Evolutionary conservation across 23 red algal species (phyloP).

Genomic region (Gracilaria caudata): DNA sequence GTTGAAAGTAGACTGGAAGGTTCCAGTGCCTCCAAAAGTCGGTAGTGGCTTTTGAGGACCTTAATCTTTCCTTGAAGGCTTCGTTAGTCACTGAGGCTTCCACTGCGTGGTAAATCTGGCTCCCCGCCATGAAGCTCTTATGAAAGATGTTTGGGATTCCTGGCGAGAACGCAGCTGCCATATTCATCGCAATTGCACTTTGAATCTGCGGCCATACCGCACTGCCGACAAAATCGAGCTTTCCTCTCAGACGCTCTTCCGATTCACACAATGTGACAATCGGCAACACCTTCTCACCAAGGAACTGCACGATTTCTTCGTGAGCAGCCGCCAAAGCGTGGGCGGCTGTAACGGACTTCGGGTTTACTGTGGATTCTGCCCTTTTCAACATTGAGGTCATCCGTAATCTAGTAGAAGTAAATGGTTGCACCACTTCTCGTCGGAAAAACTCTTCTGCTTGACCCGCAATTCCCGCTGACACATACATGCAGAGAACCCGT

Average conservation of each 20-base stretch:
- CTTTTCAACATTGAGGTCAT: slow-evolving; percentile 58
- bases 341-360: slow-evolving; percentile 48
- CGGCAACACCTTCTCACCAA: slow-evolving; percentile 68
- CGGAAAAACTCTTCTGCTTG: slow-evolving; percentile 76
- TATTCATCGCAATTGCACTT: slow-evolving; percentile 54
- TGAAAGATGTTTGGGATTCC: slow-evolving; percentile 84
- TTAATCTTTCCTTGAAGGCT: slow-evolving; percentile 16
- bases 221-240: slow-evolving; percentile 79
- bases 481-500: slow-evolving; percentile 58
- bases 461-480: slow-evolving; percentile 48
- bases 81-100: slow-evolving; percentile 52
- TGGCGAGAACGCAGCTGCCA: slow-evolving; percentile 76
- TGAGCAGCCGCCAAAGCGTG: slow-evolving; percentile 60
- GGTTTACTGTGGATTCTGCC: slow-evolving; percentile 33
- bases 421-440: slow-evolving; percentile 61
- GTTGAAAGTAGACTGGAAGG: slow-evolving; percentile 89
- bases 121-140: slow-evolving; percentile 55
- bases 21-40: slow-evolving; percentile 84
- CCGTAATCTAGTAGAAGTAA: slow-evolving; percentile 39
- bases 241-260: slow-evolving; percentile 45
- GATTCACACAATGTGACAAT: slow-evolving; percentile 56
- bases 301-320: slow-evolving; percentile 65
- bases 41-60: slow-evolving; percentile 17
- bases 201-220: slow-evolving; percentile 84
- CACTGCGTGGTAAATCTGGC: slow-evolving; percentile 60